Conservation (phyloP, 805 yeast genomes). For the Candida endomychidarum region DNA sequence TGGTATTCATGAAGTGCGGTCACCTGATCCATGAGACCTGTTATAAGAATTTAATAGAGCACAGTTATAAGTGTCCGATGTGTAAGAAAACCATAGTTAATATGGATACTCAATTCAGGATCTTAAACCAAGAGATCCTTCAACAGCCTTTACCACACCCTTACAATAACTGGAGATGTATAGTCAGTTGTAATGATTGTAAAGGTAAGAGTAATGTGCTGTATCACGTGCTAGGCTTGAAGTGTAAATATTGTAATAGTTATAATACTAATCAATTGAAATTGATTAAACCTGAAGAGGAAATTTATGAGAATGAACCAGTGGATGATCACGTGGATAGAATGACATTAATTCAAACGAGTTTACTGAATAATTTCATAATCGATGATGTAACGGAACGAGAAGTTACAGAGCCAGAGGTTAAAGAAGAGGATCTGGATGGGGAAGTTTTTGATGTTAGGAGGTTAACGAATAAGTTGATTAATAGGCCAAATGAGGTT, state of each 20-base stretch:
- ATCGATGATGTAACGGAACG: constrained; percentile 34
- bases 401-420: constrained; percentile 19
- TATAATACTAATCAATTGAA: constrained; percentile 80
- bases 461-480: constrained; percentile 21
- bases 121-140: constrained; percentile 78
- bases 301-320: constrained; percentile 26
- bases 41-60: constrained; percentile 76
- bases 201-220: constrained; percentile 72
- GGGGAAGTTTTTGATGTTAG: constrained; percentile 30
- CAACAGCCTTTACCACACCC: constrained; percentile 81
- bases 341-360: constrained; percentile 36
- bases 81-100: constrained; percentile 83
- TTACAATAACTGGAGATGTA: constrained; percentile 69
- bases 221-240: constrained; percentile 83
- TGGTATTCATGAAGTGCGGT: constrained; percentile 91
- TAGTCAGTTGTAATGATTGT: constrained; percentile 83
- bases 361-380: constrained; percentile 36
- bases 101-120: constrained; percentile 86
- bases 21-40: constrained; percentile 90
- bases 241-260: constrained; percentile 83
- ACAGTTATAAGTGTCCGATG: constrained; percentile 86
- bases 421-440: constrained; percentile 13
- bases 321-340: constrained; percentile 14
- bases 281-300: constrained; percentile 63
- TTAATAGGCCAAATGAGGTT: constrained; percentile 14